Conservation (phyloP, 345 rosid species). For the Melaleuca alternifolia region DNA sequence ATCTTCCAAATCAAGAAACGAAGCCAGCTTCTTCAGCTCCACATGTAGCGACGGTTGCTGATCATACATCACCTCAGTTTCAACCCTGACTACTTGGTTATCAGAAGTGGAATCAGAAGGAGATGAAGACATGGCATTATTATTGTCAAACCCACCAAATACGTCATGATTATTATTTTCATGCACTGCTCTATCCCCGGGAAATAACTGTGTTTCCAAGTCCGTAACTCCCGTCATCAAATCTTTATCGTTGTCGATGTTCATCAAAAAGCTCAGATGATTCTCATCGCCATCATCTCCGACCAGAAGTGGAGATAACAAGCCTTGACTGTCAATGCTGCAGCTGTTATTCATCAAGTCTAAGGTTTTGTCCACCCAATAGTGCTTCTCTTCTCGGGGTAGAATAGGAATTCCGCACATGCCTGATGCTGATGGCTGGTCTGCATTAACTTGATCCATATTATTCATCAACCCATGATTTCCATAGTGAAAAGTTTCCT, state of each 20-base stretch:
- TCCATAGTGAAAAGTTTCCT: background rate
- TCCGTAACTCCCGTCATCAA: background rate
- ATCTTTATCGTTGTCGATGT: background rate
- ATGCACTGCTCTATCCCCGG: background rate
- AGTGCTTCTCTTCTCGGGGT: background rate
- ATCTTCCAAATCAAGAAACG: conserved; percentile 4
- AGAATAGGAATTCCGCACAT: background rate
- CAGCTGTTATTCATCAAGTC: background rate
- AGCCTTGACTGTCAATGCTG: background rate
- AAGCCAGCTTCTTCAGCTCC: conserved; percentile 1
- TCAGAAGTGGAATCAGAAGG: background rate
- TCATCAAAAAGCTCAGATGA: background rate
- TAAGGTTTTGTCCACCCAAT: background rate
- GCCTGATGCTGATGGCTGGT: background rate
- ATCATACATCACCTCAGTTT: background rate
- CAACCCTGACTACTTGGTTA: background rate
- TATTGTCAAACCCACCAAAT: background rate
- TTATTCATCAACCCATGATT: background rate
- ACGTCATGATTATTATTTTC: background rate
- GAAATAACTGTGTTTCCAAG: background rate
- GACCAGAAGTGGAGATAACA: background rate
- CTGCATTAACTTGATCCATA: background rate
- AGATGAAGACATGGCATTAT: background rate
- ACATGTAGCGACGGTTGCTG: background rate
- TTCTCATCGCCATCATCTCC: background rate